Conservation (phyloP, 495 filamentous ascomycete genomes). For the Penicillium tannophilum region DNA sequence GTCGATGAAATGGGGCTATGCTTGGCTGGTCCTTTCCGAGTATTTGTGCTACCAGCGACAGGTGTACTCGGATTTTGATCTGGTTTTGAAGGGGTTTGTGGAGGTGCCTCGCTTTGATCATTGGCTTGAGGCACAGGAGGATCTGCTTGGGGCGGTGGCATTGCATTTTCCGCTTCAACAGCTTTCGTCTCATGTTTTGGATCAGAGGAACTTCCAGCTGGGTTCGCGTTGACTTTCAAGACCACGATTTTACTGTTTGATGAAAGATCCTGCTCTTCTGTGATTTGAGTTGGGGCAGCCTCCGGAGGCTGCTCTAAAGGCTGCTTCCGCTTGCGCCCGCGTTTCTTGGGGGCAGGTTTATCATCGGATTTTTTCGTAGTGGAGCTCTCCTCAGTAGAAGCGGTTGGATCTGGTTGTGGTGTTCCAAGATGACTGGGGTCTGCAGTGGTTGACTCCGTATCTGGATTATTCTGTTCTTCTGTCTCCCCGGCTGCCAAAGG, state of each 20-base stretch:
- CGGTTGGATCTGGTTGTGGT: background rate
- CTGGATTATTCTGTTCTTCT: background rate
- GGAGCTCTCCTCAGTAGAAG: conserved; percentile 4
- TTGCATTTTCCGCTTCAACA: background rate
- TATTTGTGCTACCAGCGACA: conserved; percentile 3
- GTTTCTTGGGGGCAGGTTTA: conserved; percentile 40
- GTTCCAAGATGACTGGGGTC: background rate
- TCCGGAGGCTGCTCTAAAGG: conserved; percentile 23
- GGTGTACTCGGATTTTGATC: conserved; percentile 1
- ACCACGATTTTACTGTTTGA: background rate
- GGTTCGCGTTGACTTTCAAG: background rate
- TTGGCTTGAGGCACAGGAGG: background rate
- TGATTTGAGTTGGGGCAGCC: conserved; percentile 1
- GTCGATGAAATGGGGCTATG: conserved; percentile 55
- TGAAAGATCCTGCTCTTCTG: background rate
- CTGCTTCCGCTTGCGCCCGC: conserved; percentile 50
- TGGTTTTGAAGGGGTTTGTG: conserved; percentile 23
- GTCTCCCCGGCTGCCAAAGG: conserved; percentile 12
- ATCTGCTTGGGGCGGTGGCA: background rate
- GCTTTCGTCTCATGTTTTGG: background rate
- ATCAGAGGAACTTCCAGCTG: background rate
- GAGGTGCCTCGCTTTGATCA: background rate
- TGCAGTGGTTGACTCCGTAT: background rate
- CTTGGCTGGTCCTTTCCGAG: conserved; percentile 35
- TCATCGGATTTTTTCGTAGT: conserved; percentile 5